phyloP scores from a whole-genome alignment of 306 rosid genomes.

The Dalbergia cultrata region DNA sequence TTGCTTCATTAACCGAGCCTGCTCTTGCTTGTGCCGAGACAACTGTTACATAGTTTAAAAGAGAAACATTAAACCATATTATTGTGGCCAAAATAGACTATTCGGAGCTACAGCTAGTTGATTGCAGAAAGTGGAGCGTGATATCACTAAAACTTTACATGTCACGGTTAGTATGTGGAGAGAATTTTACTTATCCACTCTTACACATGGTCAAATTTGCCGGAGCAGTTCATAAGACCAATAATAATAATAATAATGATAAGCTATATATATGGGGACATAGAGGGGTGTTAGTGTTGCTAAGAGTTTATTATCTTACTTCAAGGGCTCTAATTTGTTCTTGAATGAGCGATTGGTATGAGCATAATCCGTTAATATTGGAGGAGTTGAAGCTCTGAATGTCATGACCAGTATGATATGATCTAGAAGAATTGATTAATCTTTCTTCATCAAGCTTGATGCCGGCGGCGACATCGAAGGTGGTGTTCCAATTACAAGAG shows the following conservation, averaged over 20 bases:
- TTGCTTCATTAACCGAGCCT: conserved; percentile 27
- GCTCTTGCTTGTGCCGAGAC: conserved; percentile 51
- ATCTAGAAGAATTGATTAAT: neutral
- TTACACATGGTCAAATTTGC: too few relatives aligned
- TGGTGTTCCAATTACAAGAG: too few relatives aligned
- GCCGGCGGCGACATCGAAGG: too few relatives aligned
- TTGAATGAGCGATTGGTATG: conserved; percentile 43
- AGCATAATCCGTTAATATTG: neutral
- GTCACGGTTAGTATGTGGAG: too few relatives aligned
- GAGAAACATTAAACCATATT: neutral
- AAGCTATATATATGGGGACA: too few relatives aligned
- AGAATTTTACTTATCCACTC: too few relatives aligned
- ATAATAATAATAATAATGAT: too few relatives aligned
- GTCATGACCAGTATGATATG: neutral
- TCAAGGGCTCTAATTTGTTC: conserved; percentile 65
- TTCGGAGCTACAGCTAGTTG: too few relatives aligned
- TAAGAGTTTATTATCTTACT: conserved; percentile 37
- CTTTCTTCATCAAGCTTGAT: conserved; percentile 35
- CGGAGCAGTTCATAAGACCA: too few relatives aligned
- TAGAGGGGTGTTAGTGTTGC: neutral
- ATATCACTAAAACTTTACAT: too few relatives aligned
- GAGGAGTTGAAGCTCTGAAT: conserved; percentile 22
- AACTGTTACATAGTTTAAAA: conserved; percentile 7
- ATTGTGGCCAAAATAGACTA: too few relatives aligned
- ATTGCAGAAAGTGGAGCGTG: too few relatives aligned